Percentiles rank a stretch among this genome's conserved stretches.
Conservation (phyloP, 2,329 filamentous ascomycete genomes). For the Emmonsiellopsis sp. region DNA sequence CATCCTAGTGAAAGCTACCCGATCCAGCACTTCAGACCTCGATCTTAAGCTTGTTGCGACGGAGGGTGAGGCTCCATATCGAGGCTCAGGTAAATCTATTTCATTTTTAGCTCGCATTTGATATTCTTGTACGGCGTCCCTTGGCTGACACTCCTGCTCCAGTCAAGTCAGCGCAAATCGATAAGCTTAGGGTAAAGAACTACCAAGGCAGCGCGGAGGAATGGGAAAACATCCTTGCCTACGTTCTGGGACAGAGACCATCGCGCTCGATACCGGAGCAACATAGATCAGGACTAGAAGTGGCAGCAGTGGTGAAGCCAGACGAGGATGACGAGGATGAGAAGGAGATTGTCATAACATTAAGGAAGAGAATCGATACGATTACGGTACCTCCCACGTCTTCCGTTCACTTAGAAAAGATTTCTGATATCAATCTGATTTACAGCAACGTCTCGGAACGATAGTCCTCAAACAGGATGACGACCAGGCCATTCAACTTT, state of each 20-base stretch:
- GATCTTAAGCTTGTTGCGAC: slow-evolving; percentile 50
- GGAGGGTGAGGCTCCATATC: slow-evolving; percentile 49
- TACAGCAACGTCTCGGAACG: slow-evolving; percentile 45
- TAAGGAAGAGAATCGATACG: slow-evolving; percentile 37
- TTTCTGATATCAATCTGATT: slow-evolving; percentile 8
- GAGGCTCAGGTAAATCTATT: slow-evolving; percentile 32
- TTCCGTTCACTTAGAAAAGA: neutral
- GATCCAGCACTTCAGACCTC: slow-evolving; percentile 28
- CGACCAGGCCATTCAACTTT: slow-evolving; percentile 46
- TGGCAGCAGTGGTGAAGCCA: slow-evolving; percentile 18
- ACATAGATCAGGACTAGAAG: slow-evolving; percentile 22
- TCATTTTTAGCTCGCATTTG: neutral
- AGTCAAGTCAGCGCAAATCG: slow-evolving; percentile 31
- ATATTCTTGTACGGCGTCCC: neutral
- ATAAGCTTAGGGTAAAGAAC: slow-evolving; percentile 32
- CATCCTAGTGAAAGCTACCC: slow-evolving; percentile 44
- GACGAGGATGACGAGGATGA: slow-evolving; percentile 17
- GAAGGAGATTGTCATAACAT: slow-evolving; percentile 30
- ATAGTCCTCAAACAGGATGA: slow-evolving; percentile 45
- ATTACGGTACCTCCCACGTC: slow-evolving; percentile 35
- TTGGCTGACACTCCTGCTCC: neutral
- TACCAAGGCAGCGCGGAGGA: slow-evolving; percentile 37
- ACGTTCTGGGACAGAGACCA: slow-evolving; percentile 25
- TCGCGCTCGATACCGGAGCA: slow-evolving; percentile 11
- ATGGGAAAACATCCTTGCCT: slow-evolving; percentile 29